Base-by-base conservation (phyloP, 371 early-diverging fungal species). In the Blastocladiella emersonii region DNA sequence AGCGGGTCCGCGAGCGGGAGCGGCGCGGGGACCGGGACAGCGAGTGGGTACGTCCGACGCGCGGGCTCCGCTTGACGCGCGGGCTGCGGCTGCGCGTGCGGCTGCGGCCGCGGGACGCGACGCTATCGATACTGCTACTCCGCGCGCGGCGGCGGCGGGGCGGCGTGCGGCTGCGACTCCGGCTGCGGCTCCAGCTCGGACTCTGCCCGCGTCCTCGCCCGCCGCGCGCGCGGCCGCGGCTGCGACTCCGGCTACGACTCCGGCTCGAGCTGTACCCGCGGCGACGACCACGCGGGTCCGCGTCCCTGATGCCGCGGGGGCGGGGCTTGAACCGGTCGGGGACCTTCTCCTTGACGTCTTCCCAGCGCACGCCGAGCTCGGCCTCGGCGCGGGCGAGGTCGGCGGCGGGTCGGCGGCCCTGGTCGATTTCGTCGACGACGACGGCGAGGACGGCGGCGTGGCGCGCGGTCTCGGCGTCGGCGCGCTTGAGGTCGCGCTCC, bases 401-500 rank as follows among this genome's bases (percentile, higher is more conserved):
- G 17, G 8, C 59, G 8, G 10, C 17, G 30, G 27, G 34, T 8
- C 59, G 59, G 32, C 17, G 19, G 1, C 41, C 37, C 1, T 13
- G 36, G 13, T 34, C 36, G 7, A 59, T 17, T 10, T 59, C 44
- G 36, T 59, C 59, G 37, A 21, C 59, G 8, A 59, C 23, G 2
- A 37, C 59, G 0, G 37, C 59, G 2, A 59, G 41, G 8, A 43
- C 59, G 12, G 25, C 37, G 25, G 25, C 30, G 2, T 12, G 17
- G 15, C 27, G 25, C 13, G 13, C 25, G 7, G 15, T n/a, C 6
- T 37, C 59, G 13, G 13, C n/a, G 37, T 34, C 15, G 15, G 19
- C 59, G 13, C 17, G 8, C 56, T 56, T 34, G 2, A 19, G 19
- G 30, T 13, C 56, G 23, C 3, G 65, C 73, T 56, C 68, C 65